Base-by-base conservation (phyloP, 2,329 filamentous ascomycete genomes). In the Phialocephala subalpina region DNA sequence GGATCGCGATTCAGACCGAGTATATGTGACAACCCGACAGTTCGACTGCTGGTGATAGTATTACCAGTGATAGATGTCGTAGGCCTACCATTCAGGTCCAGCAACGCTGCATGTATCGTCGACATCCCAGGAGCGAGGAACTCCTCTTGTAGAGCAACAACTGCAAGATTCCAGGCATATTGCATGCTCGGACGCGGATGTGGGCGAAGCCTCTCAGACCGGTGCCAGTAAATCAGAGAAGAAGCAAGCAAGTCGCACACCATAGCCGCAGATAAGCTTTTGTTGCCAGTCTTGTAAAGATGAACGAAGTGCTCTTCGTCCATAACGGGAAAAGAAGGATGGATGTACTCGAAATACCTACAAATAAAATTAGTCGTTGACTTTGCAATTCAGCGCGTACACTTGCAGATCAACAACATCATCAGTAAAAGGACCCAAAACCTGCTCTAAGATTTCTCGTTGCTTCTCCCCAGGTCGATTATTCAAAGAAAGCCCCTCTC, bases 141-240 rank as follows among this genome's bases (percentile, higher is more conserved):
- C 65, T 90, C 87, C 0, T 83, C 86, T 68, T 88, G 86, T 2
- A 88, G 78, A 0, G 87, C 86, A 60, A 86, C 85, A 22, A 83
- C 86, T 7, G 86, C 86, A 65, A 88, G 81, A 65, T 90, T 90
- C 82, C 88, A 88, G 9, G 87, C 83, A 73, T 87, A 90, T 53
- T 86, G 82, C 47, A 82, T 80, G 71, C 90, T 87, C 0, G 87
- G 87, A 57, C 83, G 80, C 4, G 82, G 81, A 64, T 84, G 81
- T n/a, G 53, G 5, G 76, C 76, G 4, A 78, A 77, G 2, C 84
- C 73, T 3, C 79, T 75, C 0, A 79, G 79, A 82, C 60, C 82
- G 81, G 29, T 81, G 80, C 87, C 87, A 90, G 70, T 86, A 88
- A 3, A 86, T 81, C 2, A 88, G 74, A 0, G 84, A 82, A 71